A percentile compares a stretch with the other conserved stretches of the same genome.
phyloP scores from a whole-genome alignment of 352 stramenopile genomes.

The Globisporangium ultimum region DNA sequence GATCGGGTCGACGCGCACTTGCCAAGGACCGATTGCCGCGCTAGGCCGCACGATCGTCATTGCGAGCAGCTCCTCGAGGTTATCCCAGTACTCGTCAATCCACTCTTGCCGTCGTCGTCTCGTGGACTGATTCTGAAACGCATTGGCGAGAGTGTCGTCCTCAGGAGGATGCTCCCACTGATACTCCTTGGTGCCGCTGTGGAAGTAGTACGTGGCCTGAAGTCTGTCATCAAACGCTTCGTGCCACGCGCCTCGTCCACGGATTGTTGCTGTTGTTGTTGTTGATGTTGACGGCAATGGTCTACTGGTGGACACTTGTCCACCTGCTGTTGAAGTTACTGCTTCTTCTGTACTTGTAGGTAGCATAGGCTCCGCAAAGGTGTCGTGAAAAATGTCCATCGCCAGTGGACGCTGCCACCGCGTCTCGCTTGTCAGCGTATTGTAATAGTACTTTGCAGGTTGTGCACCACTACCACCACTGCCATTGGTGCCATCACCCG shows the following conservation, averaged over 20 bases:
- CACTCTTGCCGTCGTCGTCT: slow-evolving; percentile 37
- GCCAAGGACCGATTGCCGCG: slow-evolving; percentile 48
- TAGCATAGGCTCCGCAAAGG: slow-evolving; percentile 37
- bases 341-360: background rate
- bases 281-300: background rate
- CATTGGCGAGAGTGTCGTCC: slow-evolving; percentile 27
- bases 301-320: background rate
- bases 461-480: background rate
- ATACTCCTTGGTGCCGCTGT: slow-evolving; percentile 65
- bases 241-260: slow-evolving; percentile 39
- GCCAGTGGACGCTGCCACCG: slow-evolving; percentile 59
- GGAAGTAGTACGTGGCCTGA: slow-evolving; percentile 75
- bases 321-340: background rate
- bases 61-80: slow-evolving; percentile 30
- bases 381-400: slow-evolving; percentile 75
- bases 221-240: slow-evolving; percentile 73
- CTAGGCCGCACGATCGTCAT: slow-evolving; percentile 20
- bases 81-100: slow-evolving; percentile 42
- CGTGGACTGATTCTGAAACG: slow-evolving; percentile 32
- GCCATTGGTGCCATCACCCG: slow-evolving; percentile 20
- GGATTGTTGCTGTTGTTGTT: no score
- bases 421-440: slow-evolving; percentile 69
- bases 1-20: slow-evolving; percentile 56
- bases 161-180: slow-evolving; percentile 47
- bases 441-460: slow-evolving; percentile 67